Percentiles rank a stretch among this genome's conserved stretches.
These are phyloP conservation scores for Porphyrellus cyaneotinctus DNA, from an alignment of 768 basidiomycete species.

Conservation along the genomic window DNA sequence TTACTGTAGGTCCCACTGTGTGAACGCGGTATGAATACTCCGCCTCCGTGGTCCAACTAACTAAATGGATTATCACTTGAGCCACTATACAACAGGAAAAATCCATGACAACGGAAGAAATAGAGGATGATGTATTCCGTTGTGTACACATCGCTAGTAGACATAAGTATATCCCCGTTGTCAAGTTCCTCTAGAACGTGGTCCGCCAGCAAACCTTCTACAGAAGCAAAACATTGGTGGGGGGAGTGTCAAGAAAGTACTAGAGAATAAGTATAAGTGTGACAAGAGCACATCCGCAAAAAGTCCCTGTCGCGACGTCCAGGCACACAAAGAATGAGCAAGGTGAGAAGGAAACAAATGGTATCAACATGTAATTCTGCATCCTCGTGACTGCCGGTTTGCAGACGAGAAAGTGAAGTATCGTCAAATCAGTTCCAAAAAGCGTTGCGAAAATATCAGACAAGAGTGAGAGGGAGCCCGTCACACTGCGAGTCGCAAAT, in stretches of 20 bases:
- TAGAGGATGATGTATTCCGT: background rate
- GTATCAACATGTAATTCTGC: constrained; percentile 14
- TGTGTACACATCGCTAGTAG: background rate
- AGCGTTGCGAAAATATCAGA: background rate
- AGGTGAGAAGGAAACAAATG: background rate
- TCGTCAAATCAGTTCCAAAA: constrained; percentile 1
- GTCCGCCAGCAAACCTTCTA: constrained; percentile 11
- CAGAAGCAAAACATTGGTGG: background rate
- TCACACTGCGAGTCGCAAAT: background rate
- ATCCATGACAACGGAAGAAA: background rate
- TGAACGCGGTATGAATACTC: too few species aligned
- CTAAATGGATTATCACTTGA: too few species aligned
- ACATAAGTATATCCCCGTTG: background rate
- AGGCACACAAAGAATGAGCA: background rate
- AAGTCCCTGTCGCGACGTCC: background rate
- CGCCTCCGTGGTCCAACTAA: too few species aligned
- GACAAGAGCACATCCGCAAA: background rate
- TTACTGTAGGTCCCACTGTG: too few species aligned
- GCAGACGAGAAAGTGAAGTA: background rate
- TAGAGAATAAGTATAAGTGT: background rate
- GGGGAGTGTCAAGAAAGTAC: background rate
- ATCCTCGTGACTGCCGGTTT: constrained; percentile 4
- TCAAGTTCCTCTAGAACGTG: background rate
- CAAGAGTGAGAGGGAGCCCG: background rate
- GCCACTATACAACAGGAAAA: too few species aligned